Evolutionary conservation across 1,284 basidiomycete species (phyloP), one percentile per base, ranked within the genome.

Genomic region (Rhodotorula sp.): DNA sequence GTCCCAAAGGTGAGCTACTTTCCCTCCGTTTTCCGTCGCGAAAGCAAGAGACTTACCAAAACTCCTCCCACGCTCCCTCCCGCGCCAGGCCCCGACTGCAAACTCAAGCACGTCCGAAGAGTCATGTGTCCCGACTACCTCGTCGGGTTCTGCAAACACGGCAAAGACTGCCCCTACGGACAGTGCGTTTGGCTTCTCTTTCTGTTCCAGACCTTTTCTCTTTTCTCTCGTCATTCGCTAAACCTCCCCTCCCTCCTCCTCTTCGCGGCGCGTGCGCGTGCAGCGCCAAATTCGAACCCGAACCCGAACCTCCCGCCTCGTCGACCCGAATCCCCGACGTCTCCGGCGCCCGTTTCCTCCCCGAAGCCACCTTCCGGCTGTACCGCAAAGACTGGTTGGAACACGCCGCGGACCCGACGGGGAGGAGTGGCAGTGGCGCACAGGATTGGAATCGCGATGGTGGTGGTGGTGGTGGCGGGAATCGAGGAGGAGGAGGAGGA

Each of bases 61-160:
- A 21, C 31, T 5, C 8, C 50, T 43, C 26, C 49, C n/a, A 5
- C 28, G 8, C 62, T 48, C 21, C 26, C 38, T 26, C n/a, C 72
- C 45, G 12, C 16, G 21, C 76, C 34, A 93, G 94, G 95, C 18
- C 93, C 95, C 0, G 83, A 82, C 26, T 99, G 97, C 80, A 89
- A 92, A 6, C 87, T 95, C 67, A 95, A 97, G 82, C 97, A 99
- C 81, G 89, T 97, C 49, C 87, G 94, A 61, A 86, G 92, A 62
- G 90, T 95, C 23, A 88, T 92, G 45, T 99, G 97, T 80, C 92
- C 94, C 75, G 83, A 89, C 34, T 99, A 97, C 82, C 82, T 97
- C 45, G 91, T 91, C 19, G 97, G 97, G 4, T 94, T 99, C 81
- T 99, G 97, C 82, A 93, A 94, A n/a, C 82, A 91, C 70, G 97